Conservation (phyloP, 306 rosid genomes). For the Quercus parvula region DNA sequence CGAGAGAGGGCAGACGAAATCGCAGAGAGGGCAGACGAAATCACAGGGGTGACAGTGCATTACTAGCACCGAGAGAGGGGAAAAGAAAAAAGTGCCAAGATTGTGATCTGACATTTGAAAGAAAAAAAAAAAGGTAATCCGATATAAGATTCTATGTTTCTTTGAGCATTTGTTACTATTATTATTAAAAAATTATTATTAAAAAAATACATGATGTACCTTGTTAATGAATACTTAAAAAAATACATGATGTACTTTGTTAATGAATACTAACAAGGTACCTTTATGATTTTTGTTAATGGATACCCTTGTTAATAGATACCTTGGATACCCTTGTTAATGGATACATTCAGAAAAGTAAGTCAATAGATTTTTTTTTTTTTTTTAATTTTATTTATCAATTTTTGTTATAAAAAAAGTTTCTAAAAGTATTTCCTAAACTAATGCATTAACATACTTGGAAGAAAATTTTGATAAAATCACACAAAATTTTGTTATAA, state of each 20-base stretch:
- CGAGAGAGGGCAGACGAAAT: neutral
- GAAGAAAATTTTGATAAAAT: too few relatives aligned
- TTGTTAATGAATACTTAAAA: neutral
- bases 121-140: neutral
- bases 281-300: too few relatives aligned
- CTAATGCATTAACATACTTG: too few relatives aligned
- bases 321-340: too few relatives aligned
- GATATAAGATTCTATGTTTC: conserved; percentile 4
- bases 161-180: neutral
- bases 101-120: conserved; percentile 10
- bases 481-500: too few relatives aligned
- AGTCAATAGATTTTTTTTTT: too few relatives aligned
- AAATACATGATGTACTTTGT: neutral
- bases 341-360: too few relatives aligned
- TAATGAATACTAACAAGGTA: too few relatives aligned
- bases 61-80: neutral
- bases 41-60: neutral
- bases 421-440: too few relatives aligned
- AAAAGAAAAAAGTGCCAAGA: neutral
- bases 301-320: too few relatives aligned
- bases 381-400: too few relatives aligned
- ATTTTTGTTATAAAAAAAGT: too few relatives aligned
- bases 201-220: neutral
- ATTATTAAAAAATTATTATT: neutral
- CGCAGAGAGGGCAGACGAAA: neutral